A percentile compares a stretch with the other conserved stretches of the same genome.
Conservation (phyloP, 345 rosid species). For the Rhizophora mangle region DNA sequence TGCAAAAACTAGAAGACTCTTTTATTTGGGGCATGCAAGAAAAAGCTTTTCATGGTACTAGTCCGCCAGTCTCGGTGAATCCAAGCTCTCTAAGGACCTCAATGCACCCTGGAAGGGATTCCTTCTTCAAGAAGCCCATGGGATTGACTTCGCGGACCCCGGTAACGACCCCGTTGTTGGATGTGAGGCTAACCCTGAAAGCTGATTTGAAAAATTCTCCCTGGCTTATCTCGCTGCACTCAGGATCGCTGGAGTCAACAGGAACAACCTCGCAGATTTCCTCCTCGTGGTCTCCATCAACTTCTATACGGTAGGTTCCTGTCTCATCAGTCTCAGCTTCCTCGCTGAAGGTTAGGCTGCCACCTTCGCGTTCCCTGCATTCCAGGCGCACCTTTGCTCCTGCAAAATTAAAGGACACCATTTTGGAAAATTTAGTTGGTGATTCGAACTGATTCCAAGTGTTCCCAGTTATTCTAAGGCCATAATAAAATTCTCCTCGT, state of each 20-base stretch:
- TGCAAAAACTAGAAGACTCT: too few relatives aligned
- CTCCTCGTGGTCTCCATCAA: constrained; percentile 62
- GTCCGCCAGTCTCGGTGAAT: constrained; percentile 22
- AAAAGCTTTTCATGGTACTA: neutral
- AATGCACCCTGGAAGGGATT: constrained; percentile 42
- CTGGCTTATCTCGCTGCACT: constrained; percentile 41
- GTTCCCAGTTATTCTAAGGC: neutral
- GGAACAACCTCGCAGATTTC: constrained; percentile 53
- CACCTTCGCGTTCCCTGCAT: constrained; percentile 45
- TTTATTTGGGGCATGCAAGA: too few relatives aligned
- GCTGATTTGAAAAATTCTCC: constrained; percentile 32
- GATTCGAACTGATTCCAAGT: neutral
- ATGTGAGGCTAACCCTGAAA: constrained; percentile 48
- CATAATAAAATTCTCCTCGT: too few relatives aligned
- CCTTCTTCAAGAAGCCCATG: constrained; percentile 53
- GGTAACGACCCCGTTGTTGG: constrained; percentile 44
- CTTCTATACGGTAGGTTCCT: constrained; percentile 44
- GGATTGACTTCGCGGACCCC: constrained; percentile 46
- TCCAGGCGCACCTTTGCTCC: constrained; percentile 58
- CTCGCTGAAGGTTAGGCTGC: constrained; percentile 24
- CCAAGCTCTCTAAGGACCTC: constrained; percentile 57
- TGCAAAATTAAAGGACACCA: neutral
- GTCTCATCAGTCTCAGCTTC: constrained; percentile 39
- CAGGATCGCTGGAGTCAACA: constrained; percentile 42
- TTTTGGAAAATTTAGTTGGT: neutral